phyloP scores from a whole-genome alignment of 352 stramenopile genomes.

The Elongisporangium anandrum region DNA sequence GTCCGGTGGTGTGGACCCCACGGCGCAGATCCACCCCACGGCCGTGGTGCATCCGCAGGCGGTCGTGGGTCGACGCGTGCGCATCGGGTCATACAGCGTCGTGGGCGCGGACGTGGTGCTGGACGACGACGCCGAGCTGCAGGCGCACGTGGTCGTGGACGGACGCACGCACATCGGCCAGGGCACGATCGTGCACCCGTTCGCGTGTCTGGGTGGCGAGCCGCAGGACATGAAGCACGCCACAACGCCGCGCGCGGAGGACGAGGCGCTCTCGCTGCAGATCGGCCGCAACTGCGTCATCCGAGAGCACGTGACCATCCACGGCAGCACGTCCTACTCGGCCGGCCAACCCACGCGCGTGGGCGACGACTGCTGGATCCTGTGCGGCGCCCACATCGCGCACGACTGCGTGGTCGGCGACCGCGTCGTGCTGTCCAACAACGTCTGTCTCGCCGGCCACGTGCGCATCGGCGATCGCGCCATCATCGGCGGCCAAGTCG shows the following conservation, averaged over 20 bases:
- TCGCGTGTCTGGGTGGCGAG: constrained; percentile 67
- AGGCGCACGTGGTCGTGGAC: constrained; percentile 75
- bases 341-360: constrained; percentile 37
- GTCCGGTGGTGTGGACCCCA: neutral
- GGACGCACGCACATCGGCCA: constrained; percentile 52
- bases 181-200: constrained; percentile 60
- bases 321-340: constrained; percentile 73
- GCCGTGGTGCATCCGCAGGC: constrained; percentile 68
- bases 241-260: neutral
- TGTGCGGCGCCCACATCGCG: constrained; percentile 70
- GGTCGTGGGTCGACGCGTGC: constrained; percentile 46
- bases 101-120: constrained; percentile 70
- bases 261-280: constrained; percentile 23
- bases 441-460: constrained; percentile 77
- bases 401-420: constrained; percentile 63
- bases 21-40: constrained; percentile 47
- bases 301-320: constrained; percentile 79
- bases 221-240: constrained; percentile 83
- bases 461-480: constrained; percentile 70
- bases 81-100: constrained; percentile 69
- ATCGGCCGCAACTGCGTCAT: constrained; percentile 75
- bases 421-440: constrained; percentile 78
- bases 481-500: constrained; percentile 74
- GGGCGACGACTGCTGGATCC: constrained; percentile 76
- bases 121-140: constrained; percentile 53